Evolutionary conservation across 345 rosid species (phyloP), one percentile per base, ranked within the genome.

Genomic region (Pugionium cornutum): DNA sequence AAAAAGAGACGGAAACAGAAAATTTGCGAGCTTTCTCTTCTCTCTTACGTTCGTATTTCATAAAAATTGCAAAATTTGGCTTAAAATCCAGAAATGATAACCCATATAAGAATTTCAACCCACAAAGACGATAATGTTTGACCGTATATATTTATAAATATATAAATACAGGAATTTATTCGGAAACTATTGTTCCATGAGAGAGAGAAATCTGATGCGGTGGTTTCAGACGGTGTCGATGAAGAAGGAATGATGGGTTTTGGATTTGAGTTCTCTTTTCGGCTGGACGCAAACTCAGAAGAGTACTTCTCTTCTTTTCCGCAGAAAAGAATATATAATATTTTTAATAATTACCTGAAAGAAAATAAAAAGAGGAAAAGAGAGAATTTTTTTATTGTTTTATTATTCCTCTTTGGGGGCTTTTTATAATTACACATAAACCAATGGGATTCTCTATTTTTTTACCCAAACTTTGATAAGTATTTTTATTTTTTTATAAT

Each of bases 171-270:
- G 18, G 18, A 18, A 18, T 18, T 18, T 18, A 25, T n/a, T 7
- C 28, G 32, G 46, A 63, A 36, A 25, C 11, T 53, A 35, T 1
- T 35, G 43, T 39, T 32, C 26, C 7, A 41, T 40, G 9, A 25
- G 51, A 52, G 40, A 44, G 36, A 50, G 37, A 27, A 28, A 44
- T 36, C 41, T 45, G 56, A 26, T 9, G 4, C 42, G 41, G 40
- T 62, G 42, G 54, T 31, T 70, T 61, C 33, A 69, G 54, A 47
- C 36, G 64, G 64, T 71, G 49, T 64, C 45, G 51, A 56, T 6
- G 55, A 35, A 2, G 76, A 72, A 37, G 75, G 36, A 1, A 64
- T 71, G 69, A 63, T 71, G 75, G 58, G 58, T 71, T 71, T 70
- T 70, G 43, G 34, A 44, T 54, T 71, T 27, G 47, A 46, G 51